Evolutionary conservation across 495 filamentous ascomycete genomes (phyloP).

Genomic region (Aspergillus coremiiformis): DNA sequence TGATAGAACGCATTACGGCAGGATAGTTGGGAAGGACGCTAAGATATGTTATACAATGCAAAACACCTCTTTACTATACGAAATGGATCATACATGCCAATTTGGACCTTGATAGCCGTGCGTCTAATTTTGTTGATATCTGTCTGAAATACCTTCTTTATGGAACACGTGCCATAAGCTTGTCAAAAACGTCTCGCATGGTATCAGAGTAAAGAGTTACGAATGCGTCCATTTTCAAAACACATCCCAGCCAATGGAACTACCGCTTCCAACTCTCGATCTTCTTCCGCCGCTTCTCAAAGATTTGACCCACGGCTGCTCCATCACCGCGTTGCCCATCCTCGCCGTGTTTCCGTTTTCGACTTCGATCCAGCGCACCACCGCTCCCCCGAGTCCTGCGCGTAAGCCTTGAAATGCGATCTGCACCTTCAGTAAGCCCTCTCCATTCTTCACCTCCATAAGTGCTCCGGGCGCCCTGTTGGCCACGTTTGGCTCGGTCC

Average conservation of each 20-base stretch:
- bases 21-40: background rate
- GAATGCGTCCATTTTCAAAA: background rate
- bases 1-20: conserved; percentile 1
- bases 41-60: background rate
- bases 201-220: background rate
- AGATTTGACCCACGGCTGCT: conserved; percentile 56
- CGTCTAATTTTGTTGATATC: too few species aligned
- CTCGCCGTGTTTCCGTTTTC: conserved; percentile 57
- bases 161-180: too few species aligned
- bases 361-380: conserved; percentile 65
- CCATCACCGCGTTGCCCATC: conserved; percentile 55
- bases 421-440: conserved; percentile 67
- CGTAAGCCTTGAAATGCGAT: conserved; percentile 68
- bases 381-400: conserved; percentile 45
- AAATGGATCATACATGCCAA: too few species aligned
- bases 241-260: background rate
- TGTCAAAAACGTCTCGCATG: background rate
- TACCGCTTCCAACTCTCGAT: conserved; percentile 38
- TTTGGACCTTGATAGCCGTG: too few species aligned
- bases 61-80: background rate
- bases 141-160: too few species aligned
- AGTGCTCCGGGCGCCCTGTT: conserved; percentile 39
- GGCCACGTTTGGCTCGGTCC: conserved; percentile 49
- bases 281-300: conserved; percentile 34
- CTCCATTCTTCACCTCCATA: conserved; percentile 85